Conservation (phyloP, 192 early-diverging fungal genomes). For the Phlyctochytrium planicorne region DNA sequence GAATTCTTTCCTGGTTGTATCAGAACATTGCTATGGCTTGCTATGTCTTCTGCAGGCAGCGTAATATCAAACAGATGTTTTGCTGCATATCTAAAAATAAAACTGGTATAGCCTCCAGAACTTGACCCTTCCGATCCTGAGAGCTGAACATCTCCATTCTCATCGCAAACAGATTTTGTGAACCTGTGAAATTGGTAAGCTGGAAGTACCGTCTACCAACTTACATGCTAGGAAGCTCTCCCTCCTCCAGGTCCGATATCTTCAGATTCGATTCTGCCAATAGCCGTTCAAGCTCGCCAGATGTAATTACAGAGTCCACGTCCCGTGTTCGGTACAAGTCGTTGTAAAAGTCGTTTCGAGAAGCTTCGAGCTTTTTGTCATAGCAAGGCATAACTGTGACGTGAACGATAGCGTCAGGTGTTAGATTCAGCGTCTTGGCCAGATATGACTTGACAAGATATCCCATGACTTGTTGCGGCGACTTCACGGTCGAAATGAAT, state of each 20-base stretch:
- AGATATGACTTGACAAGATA: slow-evolving; percentile 85
- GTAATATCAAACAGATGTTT: slow-evolving; percentile 70
- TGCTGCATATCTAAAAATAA: slow-evolving; percentile 82
- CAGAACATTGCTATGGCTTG: slow-evolving; percentile 49
- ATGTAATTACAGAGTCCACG: slow-evolving; percentile 95
- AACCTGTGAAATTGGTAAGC: slow-evolving; percentile 16
- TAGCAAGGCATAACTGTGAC: slow-evolving; percentile 97
- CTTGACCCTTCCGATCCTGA: slow-evolving; percentile 74
- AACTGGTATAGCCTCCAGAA: slow-evolving; percentile 90
- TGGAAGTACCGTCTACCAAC: background rate
- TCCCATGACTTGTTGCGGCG: slow-evolving; percentile 98
- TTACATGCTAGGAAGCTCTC: slow-evolving; percentile 40
- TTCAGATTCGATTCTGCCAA: slow-evolving; percentile 59
- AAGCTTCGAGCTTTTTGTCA: slow-evolving; percentile 98
- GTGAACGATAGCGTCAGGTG: slow-evolving; percentile 83
- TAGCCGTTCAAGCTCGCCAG: slow-evolving; percentile 89
- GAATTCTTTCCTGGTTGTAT: slow-evolving; percentile 75
- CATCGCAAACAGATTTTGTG: slow-evolving; percentile 5
- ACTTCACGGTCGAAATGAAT: slow-evolving; percentile 84
- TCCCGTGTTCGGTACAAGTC: slow-evolving; percentile 82
- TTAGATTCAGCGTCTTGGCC: slow-evolving; percentile 58
- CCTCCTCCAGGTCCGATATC: slow-evolving; percentile 50
- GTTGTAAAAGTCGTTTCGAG: slow-evolving; percentile 85
- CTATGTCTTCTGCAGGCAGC: slow-evolving; percentile 55
- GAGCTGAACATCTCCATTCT: slow-evolving; percentile 31